These are phyloP conservation scores for Biscogniauxia marginata DNA, from an alignment of 2,329 filamentous ascomycete species.

Conservation along the genomic window DNA sequence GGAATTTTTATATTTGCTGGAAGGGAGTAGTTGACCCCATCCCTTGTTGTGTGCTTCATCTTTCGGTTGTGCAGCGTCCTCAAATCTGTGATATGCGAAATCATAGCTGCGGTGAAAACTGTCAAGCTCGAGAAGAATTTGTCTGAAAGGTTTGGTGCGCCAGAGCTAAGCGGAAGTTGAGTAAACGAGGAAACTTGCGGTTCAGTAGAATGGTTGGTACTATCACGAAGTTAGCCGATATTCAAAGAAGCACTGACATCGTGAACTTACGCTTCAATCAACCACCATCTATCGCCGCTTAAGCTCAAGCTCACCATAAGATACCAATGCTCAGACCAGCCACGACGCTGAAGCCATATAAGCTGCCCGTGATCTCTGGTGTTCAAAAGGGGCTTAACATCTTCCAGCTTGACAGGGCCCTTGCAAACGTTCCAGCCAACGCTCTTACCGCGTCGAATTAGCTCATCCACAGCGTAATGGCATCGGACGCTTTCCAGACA, in stretches of 20 bases:
- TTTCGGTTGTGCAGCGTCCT: constrained; percentile 45
- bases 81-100: constrained; percentile 50
- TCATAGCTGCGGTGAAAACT: constrained; percentile 49
- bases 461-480: constrained; percentile 58
- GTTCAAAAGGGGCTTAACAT: constrained; percentile 60
- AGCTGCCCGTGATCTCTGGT: constrained; percentile 62
- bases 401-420: constrained; percentile 49
- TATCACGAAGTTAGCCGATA: constrained; percentile 12
- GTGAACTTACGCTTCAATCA: constrained; percentile 60
- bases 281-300: constrained; percentile 76
- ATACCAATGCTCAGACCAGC: constrained; percentile 73
- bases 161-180: constrained; percentile 43
- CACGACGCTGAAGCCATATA: constrained; percentile 66
- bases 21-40: constrained; percentile 38
- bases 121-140: constrained; percentile 54
- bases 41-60: constrained; percentile 39
- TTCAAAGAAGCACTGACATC: not conserved
- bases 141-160: constrained; percentile 45
- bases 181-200: constrained; percentile 33
- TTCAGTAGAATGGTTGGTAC: constrained; percentile 18
- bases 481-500: constrained; percentile 63
- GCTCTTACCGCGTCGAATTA: constrained; percentile 58
- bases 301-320: constrained; percentile 69
- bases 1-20: constrained; percentile 47
- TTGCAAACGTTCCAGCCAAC: constrained; percentile 62